A percentile compares a stretch with the other conserved stretches of the same genome.
Conservation (phyloP, 2,329 filamentous ascomycete genomes). For the Fusarium sambucinum region DNA sequence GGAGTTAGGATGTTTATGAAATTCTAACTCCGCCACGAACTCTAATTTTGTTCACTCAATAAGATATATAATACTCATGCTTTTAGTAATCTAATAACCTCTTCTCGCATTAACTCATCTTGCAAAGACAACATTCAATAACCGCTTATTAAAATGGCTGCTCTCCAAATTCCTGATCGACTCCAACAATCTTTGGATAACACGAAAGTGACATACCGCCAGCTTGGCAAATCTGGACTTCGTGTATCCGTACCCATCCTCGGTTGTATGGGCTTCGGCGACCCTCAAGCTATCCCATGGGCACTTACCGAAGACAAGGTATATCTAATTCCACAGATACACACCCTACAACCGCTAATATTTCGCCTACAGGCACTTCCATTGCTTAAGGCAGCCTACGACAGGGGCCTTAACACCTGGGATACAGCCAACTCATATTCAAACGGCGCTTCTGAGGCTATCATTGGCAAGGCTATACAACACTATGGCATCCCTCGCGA, state of each 20-base stretch:
- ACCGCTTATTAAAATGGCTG: too few relatives aligned
- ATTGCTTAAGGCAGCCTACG: constrained; percentile 35
- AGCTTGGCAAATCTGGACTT: constrained; percentile 16
- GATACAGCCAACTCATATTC: constrained; percentile 35
- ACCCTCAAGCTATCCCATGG: constrained; percentile 27
- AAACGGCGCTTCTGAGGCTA: constrained; percentile 30
- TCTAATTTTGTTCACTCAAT: too few relatives aligned
- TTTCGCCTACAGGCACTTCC: background rate
- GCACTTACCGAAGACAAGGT: constrained; percentile 32
- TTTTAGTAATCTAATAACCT: too few relatives aligned
- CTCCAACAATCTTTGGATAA: too few relatives aligned
- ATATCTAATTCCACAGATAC: rapidly evolving
- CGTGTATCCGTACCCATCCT: constrained; percentile 25
- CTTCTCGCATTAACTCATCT: too few relatives aligned
- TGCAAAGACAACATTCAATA: too few relatives aligned
- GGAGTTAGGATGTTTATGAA: too few relatives aligned
- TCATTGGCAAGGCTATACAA: constrained; percentile 30
- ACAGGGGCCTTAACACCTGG: constrained; percentile 35
- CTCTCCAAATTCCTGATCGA: too few relatives aligned
- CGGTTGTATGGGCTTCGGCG: constrained; percentile 37
- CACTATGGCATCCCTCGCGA: constrained; percentile 31
- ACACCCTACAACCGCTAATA: background rate
- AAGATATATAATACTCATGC: too few relatives aligned
- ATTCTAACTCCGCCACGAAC: too few relatives aligned
- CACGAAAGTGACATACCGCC: too few relatives aligned